A percentile compares a stretch with the other conserved stretches of the same genome.
phyloP scores from a whole-genome alignment of 768 basidiomycete genomes.

The Amanita subjunquillea region DNA sequence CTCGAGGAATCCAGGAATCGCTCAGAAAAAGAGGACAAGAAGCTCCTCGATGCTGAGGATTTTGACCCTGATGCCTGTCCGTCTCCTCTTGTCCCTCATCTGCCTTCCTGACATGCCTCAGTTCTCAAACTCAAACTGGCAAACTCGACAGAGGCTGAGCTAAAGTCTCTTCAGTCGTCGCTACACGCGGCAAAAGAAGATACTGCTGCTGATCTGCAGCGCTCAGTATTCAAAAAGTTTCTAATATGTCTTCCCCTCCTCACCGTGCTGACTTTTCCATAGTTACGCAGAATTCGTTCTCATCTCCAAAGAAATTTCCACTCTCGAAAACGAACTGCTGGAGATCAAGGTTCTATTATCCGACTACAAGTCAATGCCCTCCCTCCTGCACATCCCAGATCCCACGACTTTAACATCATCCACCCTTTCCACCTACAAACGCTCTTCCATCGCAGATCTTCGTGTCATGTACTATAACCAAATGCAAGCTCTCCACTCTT shows the following conservation, averaged over 20 bases:
- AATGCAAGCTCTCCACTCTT: constrained; percentile 81
- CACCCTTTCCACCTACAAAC: constrained; percentile 36
- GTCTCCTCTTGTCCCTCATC: constrained; percentile 18
- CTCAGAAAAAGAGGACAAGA: constrained; percentile 44
- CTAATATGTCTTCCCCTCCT: not conserved
- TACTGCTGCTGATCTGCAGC: constrained; percentile 73
- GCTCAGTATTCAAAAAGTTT: constrained; percentile 92
- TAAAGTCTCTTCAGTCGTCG: constrained; percentile 68
- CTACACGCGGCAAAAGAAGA: constrained; percentile 60
- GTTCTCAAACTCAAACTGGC: constrained; percentile 79
- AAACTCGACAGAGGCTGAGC: constrained; percentile 81
- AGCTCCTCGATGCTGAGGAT: constrained; percentile 58
- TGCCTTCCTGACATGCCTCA: constrained; percentile 15
- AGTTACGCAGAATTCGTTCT: constrained; percentile 97
- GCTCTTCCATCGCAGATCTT: constrained; percentile 94
- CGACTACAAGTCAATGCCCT: constrained; percentile 96
- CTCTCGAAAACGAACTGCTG: constrained; percentile 94
- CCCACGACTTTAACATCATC: constrained; percentile 49
- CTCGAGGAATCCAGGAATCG: constrained; percentile 25
- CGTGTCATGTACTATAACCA: constrained; percentile 91
- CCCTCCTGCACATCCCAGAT: constrained; percentile 83
- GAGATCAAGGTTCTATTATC: constrained; percentile 90
- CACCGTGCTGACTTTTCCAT: not conserved
- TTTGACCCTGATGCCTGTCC: constrained; percentile 87
- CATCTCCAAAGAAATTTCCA: constrained; percentile 94